Evolutionary conservation across 176 grass and related monocot species (phyloP).

Genomic region (Oryza meridionalis): DNA sequence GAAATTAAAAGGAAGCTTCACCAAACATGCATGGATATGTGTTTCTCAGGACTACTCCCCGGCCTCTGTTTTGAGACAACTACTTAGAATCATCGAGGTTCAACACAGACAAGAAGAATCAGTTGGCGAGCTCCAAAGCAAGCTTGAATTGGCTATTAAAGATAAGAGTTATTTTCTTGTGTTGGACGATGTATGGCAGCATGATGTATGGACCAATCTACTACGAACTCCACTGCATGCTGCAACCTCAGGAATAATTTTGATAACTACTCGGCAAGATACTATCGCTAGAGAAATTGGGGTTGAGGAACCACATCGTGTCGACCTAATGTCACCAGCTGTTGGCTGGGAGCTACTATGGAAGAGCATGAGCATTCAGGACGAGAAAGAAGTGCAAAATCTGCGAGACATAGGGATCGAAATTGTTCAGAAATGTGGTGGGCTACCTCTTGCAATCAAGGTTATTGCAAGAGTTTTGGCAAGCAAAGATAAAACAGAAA

Average conservation of each 20-base stretch:
- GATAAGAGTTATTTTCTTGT: slow-evolving; percentile 35
- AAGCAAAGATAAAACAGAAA: not conserved
- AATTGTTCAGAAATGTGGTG: not conserved
- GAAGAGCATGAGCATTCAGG: slow-evolving; percentile 15
- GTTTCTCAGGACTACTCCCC: slow-evolving; percentile 28
- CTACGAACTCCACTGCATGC: not conserved
- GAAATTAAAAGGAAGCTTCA: slow-evolving; percentile 24
- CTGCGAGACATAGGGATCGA: slow-evolving; percentile 10
- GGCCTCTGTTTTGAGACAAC: slow-evolving; percentile 11
- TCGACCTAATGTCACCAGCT: slow-evolving; percentile 25
- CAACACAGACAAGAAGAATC: not conserved
- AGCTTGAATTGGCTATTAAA: not conserved
- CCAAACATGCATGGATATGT: slow-evolving; percentile 36
- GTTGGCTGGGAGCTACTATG: slow-evolving; percentile 34
- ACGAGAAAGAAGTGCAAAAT: slow-evolving; percentile 20
- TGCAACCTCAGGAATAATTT: not conserved
- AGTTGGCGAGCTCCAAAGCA: not conserved
- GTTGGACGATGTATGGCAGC: slow-evolving; percentile 21
- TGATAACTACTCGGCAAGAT: slow-evolving; percentile 42
- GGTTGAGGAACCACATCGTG: slow-evolving; percentile 3
- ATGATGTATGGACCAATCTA: slow-evolving; percentile 22
- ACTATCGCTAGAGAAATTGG: not conserved
- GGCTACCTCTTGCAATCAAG: slow-evolving; percentile 57
- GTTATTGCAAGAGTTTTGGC: slow-evolving; percentile 11
- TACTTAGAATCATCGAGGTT: not conserved